Percentiles rank a stretch among this genome's conserved stretches.
Evolutionary conservation across 2,329 filamentous ascomycete genomes (phyloP).

Genomic region (Lojkania enalia): DNA sequence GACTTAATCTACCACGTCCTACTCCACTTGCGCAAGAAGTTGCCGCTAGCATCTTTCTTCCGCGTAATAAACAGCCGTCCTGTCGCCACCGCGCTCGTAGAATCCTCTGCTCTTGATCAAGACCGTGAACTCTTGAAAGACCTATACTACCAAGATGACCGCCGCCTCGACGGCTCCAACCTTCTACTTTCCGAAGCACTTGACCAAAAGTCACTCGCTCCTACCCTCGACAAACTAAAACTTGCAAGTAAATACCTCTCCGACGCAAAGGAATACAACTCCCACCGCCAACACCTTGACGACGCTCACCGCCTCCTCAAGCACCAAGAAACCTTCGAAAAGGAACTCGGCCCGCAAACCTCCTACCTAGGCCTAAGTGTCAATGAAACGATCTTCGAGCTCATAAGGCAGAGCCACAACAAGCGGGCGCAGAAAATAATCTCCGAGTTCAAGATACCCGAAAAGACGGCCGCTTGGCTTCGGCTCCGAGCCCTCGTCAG

Average conservation of each 20-base stretch:
- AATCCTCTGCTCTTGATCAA: conserved; percentile 78
- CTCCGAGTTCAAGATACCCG: conserved; percentile 88
- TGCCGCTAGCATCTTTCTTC: conserved; percentile 90
- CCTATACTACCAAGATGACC: conserved; percentile 95
- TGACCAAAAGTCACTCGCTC: conserved; percentile 68
- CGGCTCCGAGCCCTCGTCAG: conserved; percentile 85
- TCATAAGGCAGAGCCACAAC: conserved; percentile 79
- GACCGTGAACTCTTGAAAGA: conserved; percentile 87
- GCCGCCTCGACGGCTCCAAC: conserved; percentile 82
- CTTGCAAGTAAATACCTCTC: conserved; percentile 79
- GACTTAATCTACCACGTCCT: conserved; percentile 91
- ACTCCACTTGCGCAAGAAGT: conserved; percentile 83
- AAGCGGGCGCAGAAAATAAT: conserved; percentile 87
- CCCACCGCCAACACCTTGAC: conserved; percentile 74
- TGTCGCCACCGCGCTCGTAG: conserved; percentile 84
- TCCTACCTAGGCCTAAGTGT: conserved; percentile 81
- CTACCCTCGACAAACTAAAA: conserved; percentile 82
- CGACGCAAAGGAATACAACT: conserved; percentile 77
- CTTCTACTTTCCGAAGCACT: conserved; percentile 86
- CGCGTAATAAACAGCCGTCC: conserved; percentile 84
- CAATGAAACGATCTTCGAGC: conserved; percentile 89
- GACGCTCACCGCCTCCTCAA: conserved; percentile 79
- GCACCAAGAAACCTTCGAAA: conserved; percentile 85
- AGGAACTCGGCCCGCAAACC: conserved; percentile 67
- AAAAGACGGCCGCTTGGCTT: conserved; percentile 87